A percentile compares a stretch with the other conserved stretches of the same genome.
Conservation (phyloP, 208 protist species). For the Sergeia podlipaevii region DNA sequence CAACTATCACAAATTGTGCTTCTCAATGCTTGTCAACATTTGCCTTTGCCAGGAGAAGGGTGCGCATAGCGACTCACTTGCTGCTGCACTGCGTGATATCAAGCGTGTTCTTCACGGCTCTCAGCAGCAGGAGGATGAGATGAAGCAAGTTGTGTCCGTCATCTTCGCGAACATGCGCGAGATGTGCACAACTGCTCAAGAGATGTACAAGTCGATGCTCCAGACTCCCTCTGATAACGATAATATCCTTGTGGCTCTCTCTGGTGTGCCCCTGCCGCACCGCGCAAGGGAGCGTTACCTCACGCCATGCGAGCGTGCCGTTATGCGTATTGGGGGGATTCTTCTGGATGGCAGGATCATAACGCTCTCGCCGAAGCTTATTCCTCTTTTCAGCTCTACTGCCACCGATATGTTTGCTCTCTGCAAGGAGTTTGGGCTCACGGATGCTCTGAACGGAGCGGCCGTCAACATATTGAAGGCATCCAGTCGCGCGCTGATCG, state of each 20-base stretch:
- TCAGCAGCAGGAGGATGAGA: constrained; percentile 53
- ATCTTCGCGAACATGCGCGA: constrained; percentile 36
- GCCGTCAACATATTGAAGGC: no score
- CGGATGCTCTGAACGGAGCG: constrained; percentile 32
- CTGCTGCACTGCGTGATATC: no score
- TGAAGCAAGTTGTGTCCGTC: constrained; percentile 42
- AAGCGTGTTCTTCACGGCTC: constrained; percentile 29
- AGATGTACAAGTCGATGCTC: constrained; percentile 22
- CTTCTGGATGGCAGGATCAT: constrained; percentile 57
- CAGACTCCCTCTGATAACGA: constrained; percentile 31
- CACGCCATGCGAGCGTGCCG: constrained; percentile 32
- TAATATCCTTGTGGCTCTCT: constrained; percentile 47
- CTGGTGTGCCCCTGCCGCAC: constrained; percentile 38
- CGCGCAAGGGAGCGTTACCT: constrained; percentile 53
- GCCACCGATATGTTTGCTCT: constrained; percentile 43
- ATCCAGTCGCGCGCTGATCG: constrained; percentile 29
- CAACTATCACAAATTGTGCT: constrained; percentile 34
- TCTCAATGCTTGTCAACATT: constrained; percentile 58
- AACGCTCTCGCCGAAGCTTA: constrained; percentile 50
- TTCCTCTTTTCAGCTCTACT: constrained; percentile 65
- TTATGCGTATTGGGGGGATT: constrained; percentile 27
- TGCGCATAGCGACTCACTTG: no score
- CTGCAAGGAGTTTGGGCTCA: constrained; percentile 49
- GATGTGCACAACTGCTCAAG: constrained; percentile 28
- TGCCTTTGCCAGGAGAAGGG: constrained; percentile 34